phyloP scores from a whole-genome alignment of 2,329 filamentous ascomycete species.

The Aureobasidium zeae region DNA sequence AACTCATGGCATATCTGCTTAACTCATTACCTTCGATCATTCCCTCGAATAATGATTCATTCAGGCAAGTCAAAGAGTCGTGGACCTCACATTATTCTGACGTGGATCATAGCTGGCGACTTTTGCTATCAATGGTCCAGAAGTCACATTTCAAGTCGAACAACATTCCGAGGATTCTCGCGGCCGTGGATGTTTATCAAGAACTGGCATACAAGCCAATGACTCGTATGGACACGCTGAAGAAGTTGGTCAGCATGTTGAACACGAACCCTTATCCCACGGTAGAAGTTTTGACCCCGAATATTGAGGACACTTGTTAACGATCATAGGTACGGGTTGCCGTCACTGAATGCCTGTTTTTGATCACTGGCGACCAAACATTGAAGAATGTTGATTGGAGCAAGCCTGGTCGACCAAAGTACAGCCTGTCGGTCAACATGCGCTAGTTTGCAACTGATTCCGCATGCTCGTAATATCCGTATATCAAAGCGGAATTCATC shows the following conservation, averaged over 20 bases:
- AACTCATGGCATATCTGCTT: slow-evolving; percentile 64
- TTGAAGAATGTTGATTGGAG: slow-evolving; percentile 22
- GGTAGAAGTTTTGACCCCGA: slow-evolving; percentile 38
- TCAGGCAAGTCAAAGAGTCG: slow-evolving; percentile 40
- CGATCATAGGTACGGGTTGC: slow-evolving; percentile 41
- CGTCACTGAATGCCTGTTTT: slow-evolving; percentile 35
- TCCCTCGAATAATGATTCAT: slow-evolving; percentile 34
- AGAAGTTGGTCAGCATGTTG: slow-evolving; percentile 63
- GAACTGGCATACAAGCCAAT: slow-evolving; percentile 50
- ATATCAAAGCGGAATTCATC: slow-evolving; percentile 2
- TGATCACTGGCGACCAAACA: slow-evolving; percentile 28
- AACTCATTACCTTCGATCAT: slow-evolving; percentile 27
- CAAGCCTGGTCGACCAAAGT: slow-evolving; percentile 16
- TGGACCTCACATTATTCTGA: slow-evolving; percentile 9
- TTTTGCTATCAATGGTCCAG: slow-evolving; percentile 61
- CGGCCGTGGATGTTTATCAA: slow-evolving; percentile 70
- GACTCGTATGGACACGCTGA: slow-evolving; percentile 48
- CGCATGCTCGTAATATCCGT: too few species aligned
- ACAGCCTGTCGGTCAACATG: not conserved
- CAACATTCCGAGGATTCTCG: slow-evolving; percentile 72
- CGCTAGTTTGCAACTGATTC: slow-evolving; percentile 4
- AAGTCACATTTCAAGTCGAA: slow-evolving; percentile 74
- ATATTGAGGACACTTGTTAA: not conserved
- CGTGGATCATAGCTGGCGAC: slow-evolving; percentile 40
- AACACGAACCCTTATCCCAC: slow-evolving; percentile 69